Percentiles rank a stretch among this genome's conserved stretches.
phyloP scores from a whole-genome alignment of 2,329 filamentous ascomycete species.

The Sporothrix euskadiensis region DNA sequence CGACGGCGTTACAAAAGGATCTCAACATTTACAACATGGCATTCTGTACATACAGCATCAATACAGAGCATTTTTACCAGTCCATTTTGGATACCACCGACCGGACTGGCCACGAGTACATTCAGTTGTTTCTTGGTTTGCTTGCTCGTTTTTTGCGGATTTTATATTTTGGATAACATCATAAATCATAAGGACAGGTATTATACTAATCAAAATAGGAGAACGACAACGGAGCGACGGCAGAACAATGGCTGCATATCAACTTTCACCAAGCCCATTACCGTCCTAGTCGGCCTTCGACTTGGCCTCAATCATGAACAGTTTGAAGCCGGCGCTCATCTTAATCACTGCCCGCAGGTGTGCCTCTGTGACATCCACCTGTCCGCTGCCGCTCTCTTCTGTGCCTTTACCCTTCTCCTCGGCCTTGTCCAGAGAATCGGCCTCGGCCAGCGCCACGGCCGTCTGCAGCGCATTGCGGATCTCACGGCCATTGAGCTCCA shows the following conservation, averaged over 20 bases:
- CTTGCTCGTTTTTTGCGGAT: not conserved
- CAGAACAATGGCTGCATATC: not conserved
- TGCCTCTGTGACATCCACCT: conserved; percentile 39
- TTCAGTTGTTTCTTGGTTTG: not conserved
- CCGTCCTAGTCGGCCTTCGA: not conserved
- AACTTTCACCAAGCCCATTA: not conserved
- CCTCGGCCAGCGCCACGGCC: conserved; percentile 48
- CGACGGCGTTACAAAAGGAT: not conserved
- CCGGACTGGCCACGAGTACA: not conserved
- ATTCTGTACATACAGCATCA: conserved; percentile 18
- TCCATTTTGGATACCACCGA: not conserved
- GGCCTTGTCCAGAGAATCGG: not conserved
- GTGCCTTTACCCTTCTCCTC: not conserved
- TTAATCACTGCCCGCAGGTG: conserved; percentile 42
- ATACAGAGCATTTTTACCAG: not conserved
- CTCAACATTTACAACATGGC: not conserved
- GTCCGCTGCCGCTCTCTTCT: conserved; percentile 36
- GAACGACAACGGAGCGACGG: not conserved
- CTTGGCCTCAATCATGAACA: conserved; percentile 35
- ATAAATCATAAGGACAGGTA: not conserved
- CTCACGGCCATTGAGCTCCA: conserved; percentile 46
- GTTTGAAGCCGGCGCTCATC: conserved; percentile 45
- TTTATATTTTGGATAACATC: conserved; percentile 14
- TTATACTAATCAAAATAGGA: not conserved
- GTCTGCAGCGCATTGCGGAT: conserved; percentile 38